Base-by-base conservation (phyloP, 2,329 filamentous ascomycete genomes). In the Nigrograna mackinnonii region DNA sequence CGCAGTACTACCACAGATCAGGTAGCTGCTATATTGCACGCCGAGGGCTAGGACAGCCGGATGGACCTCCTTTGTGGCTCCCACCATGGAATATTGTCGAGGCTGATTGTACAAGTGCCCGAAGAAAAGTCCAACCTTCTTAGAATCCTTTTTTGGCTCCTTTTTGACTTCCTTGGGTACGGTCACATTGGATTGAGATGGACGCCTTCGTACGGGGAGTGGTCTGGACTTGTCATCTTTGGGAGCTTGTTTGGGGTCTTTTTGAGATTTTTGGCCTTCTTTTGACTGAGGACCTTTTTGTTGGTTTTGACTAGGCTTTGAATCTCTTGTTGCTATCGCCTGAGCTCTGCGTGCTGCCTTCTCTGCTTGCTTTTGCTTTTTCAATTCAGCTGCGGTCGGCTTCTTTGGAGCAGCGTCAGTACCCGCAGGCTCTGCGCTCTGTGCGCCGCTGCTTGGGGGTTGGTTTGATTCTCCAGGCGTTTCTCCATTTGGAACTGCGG, bases 351-450 rank as follows among this genome's bases (percentile, higher is more conserved):
- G 80, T 35, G 91, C 91, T 39, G 88, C 87, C 74, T 96, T 97
- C 67, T 96, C 92, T 22, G 89, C 91, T 68, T 96, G 92, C 48
- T 87, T 86, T 66, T 83, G 85, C 60, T 91, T 92, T 73, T 97
- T 97, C 60, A 95, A 66, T 69, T 95, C 87, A 16, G 89, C 90
- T 24, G 80, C 79, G 2, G 87, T 83, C 22, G 88, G 74, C 66
- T 89, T 87, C 57, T 66, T 58, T 34, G 68, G 34, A 2, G 12
- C 59, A 14, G 49, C 50, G 11, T 49, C 49, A 22, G 50, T 49
- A 16, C 49, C 51, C 18, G 49, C 46, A 13, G 55, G 42, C 35
- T 54, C 49, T 33, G 51, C 26, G n/a, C 54, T 52, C 50, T 57
- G 52, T 33, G 54, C 39, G 17, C 58, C 57, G 37, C 46, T 47